These are phyloP conservation scores for Cercospora sp. DNA, from an alignment of 2,329 filamentous ascomycete genomes.

Conservation along the genomic window DNA sequence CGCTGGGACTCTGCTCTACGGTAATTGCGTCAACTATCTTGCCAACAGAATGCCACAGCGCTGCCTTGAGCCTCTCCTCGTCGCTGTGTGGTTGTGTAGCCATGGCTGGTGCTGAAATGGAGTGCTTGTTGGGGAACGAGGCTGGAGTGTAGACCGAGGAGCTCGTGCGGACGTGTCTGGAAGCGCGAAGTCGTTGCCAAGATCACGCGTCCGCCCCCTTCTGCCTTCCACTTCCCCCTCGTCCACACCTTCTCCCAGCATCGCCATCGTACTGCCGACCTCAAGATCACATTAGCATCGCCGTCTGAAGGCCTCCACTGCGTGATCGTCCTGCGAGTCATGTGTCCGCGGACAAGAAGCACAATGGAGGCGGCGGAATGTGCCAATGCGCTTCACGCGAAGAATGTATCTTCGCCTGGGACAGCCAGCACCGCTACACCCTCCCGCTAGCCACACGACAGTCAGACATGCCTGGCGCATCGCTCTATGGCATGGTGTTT, in stretches of 20 bases:
- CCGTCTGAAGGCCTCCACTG: background rate
- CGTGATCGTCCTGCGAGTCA: background rate
- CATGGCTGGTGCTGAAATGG: constrained; percentile 15
- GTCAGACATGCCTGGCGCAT: constrained; percentile 2
- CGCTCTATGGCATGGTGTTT: background rate
- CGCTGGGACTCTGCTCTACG: constrained; percentile 58
- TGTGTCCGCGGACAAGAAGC: background rate
- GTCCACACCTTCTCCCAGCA: background rate
- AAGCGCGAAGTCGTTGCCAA: background rate
- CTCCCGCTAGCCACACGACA: constrained; percentile 11
- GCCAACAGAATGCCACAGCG: constrained; percentile 80
- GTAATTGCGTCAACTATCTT: constrained; percentile 87
- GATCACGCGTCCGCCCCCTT: background rate
- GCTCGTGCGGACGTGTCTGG: background rate
- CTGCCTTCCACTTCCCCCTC: background rate
- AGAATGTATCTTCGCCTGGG: constrained; percentile 11
- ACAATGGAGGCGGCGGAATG: constrained; percentile 21
- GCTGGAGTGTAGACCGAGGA: background rate
- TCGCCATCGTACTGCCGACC: background rate
- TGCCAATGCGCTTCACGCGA: constrained; percentile 6
- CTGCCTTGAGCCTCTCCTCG: constrained; percentile 73
- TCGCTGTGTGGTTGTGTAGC: constrained; percentile 16
- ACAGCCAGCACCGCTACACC: constrained; percentile 14
- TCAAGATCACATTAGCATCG: background rate
- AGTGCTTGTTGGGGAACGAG: background rate